Evolutionary conservation across 345 rosid species (phyloP).

Genomic region (Sonneratia alba): DNA sequence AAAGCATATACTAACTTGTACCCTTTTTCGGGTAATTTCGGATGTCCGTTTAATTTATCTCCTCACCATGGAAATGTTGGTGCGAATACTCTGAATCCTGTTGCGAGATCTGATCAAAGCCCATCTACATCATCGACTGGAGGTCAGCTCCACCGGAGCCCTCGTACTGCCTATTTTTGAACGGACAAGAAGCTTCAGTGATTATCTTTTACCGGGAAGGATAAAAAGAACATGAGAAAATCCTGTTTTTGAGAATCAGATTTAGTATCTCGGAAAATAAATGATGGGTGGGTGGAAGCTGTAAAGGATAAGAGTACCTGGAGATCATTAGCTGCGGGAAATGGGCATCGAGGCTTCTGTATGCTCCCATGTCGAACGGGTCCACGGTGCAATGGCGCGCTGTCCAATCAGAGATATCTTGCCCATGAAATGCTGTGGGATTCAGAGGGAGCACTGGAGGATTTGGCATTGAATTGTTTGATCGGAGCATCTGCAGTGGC

Average conservation of each 20-base stretch:
- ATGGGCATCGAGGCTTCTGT: conserved; percentile 33
- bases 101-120: conserved; percentile 39
- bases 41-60: too few species aligned
- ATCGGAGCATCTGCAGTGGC: conserved; percentile 18
- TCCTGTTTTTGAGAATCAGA: too few species aligned
- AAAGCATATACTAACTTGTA: too few species aligned
- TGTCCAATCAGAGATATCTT: conserved; percentile 27
- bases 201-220: too few species aligned
- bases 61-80: conserved; percentile 26
- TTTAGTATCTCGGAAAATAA: too few species aligned
- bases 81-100: conserved; percentile 20
- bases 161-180: conserved; percentile 24
- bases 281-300: too few species aligned
- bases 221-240: too few species aligned
- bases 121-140: conserved; percentile 69
- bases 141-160: conserved; percentile 59
- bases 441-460: conserved; percentile 21
- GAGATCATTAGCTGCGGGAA: conserved; percentile 36
- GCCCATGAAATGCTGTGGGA: conserved; percentile 26
- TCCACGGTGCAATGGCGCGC: conserved; percentile 26
- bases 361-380: conserved; percentile 23
- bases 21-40: too few species aligned
- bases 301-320: conserved; percentile 18
- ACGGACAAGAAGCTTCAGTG: too few species aligned
- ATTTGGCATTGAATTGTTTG: conserved; percentile 14